Evolutionary conservation across 768 basidiomycete species (phyloP), one percentile per base, ranked within the genome.

Genomic region (Trametes punicea): DNA sequence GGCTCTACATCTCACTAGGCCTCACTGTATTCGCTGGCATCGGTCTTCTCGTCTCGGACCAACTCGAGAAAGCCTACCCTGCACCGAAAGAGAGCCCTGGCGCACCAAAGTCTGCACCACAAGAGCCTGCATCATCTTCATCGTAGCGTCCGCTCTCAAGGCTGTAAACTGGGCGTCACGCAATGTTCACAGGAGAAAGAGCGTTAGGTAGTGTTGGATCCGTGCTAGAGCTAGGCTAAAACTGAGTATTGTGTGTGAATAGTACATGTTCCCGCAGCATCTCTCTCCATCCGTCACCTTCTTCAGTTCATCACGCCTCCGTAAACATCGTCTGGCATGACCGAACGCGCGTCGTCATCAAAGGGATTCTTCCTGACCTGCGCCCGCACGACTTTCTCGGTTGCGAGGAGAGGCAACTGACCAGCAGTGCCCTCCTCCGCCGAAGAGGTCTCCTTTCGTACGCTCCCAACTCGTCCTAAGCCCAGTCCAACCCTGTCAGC

Each of bases 1-100:
- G 72, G 7, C 66, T 72, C 1, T 62, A 49, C 8, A 47, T 73
- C 4, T 72, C 71, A 21, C 60, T 72, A 23, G 71, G 64, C 7
- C 47, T 72, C 36, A 70, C 70, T 11, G 66, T 62, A 2, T 57
- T 72, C 42, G 70, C 70, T 6, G 30, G 64, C 18, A 61, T 62
- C 2, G 72, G 72, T 18, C 58, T 73, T 1, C 62, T 58, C 45
- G 48, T 66, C 34, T 71, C 71, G 18, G 65, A 73, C 57, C 52
- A 61, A 39, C 67, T 73, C 7, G 71, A 73, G 46, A 34, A 59
- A 34, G 38, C 39, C 4, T 33, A 68, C 0, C 69, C 70, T 15
- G 26, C 65, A n/a, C 45, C 66, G 1, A 41, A 59, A 26, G 26
- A 49, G 33, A 7, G 7, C 13, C 29, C 30, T 15, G 6, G 38